phyloP scores from a whole-genome alignment of 169 alveolate genomes.

The Cardiosporidium cionae region DNA sequence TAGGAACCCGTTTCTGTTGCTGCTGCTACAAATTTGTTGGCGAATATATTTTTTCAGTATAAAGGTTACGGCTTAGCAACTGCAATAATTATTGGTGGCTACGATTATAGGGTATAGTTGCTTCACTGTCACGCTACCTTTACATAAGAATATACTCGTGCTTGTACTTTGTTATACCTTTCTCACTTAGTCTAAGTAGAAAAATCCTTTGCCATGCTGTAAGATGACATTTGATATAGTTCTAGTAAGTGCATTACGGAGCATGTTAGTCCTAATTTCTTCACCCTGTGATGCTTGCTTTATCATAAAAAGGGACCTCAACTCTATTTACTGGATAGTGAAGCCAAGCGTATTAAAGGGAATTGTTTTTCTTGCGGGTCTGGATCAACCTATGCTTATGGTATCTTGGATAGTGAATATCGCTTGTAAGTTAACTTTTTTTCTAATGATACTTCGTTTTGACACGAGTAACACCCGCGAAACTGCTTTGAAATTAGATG shows the following conservation, averaged over 20 bases:
- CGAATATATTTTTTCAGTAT: slow-evolving; percentile 75
- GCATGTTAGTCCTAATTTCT: too few species aligned
- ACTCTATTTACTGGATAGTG: slow-evolving; percentile 84
- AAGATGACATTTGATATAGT: too few species aligned
- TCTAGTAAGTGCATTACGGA: too few species aligned
- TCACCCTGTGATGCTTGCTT: too few species aligned
- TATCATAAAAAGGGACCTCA: slow-evolving; percentile 13
- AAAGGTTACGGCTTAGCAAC: slow-evolving; percentile 97
- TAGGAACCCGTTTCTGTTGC: slow-evolving; percentile 91
- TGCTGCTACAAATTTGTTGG: slow-evolving; percentile 94
- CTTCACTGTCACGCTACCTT: background rate
- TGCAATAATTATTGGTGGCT: slow-evolving; percentile 90
- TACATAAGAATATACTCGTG: background rate
- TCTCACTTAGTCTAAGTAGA: too few species aligned
- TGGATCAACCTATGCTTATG: slow-evolving; percentile 91
- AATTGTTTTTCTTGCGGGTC: slow-evolving; percentile 38
- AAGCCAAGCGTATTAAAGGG: slow-evolving; percentile 85
- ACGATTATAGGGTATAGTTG: slow-evolving; percentile 52
- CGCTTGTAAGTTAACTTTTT: slow-evolving; percentile 32
- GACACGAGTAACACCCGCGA: too few species aligned
- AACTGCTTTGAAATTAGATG: too few species aligned
- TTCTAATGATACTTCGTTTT: too few species aligned
- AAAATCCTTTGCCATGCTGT: too few species aligned
- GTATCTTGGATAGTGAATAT: slow-evolving; percentile 90
- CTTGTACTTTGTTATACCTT: background rate